Base-by-base conservation (phyloP, 169 alveolate genomes). In the Plasmodium vivax region DNA sequence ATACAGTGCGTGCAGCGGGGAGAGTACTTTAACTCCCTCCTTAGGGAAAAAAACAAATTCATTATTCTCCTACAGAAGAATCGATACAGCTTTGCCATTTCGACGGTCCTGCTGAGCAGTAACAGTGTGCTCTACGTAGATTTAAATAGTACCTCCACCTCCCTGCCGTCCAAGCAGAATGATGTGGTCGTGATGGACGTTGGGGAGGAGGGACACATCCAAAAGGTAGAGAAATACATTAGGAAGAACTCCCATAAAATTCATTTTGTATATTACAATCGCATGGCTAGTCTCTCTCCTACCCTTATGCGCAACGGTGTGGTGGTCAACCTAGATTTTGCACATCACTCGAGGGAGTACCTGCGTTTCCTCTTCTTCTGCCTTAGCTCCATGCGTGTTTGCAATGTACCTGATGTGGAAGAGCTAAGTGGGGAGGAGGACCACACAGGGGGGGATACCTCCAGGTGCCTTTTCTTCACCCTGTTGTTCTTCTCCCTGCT, bases 141-240 rank as follows among this genome's bases (percentile, higher is more conserved):
- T 32, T 3, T 87, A 14, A 77, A 54, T 27, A 51, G 54, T n/a
- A 3, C 34, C 0, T 10, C 41, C 10, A 45, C 16, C 16, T 68
- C 77, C 30, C 10, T 73, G 23, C 45, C 19, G 7, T 36, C 80
- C 16, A 87, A 87, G 41, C 27, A 75, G 38, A 75, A 54, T 34
- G 85, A 87, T 34, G 38, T 71, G 23, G 62, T 87, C 27, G 7
- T 87, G 71, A n/a, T 79, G 68, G 87, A 87, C 68, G 16, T 87
- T 36, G 45, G 41, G 43, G 58, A 54, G 72, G 54, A 36, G 62
- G 34, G 12, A 51, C 88, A 87, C 1, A 47, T 51, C 4, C 45
- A 75, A 34, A 87, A 75, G n/a, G 47, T 45, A 16, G 72, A 43
- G 41, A 14, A n/a, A 43, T 79, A 77, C 16, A 43, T 75, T 38